Conservation (phyloP, 306 rosid genomes). For the Acacia crassicarpa region DNA sequence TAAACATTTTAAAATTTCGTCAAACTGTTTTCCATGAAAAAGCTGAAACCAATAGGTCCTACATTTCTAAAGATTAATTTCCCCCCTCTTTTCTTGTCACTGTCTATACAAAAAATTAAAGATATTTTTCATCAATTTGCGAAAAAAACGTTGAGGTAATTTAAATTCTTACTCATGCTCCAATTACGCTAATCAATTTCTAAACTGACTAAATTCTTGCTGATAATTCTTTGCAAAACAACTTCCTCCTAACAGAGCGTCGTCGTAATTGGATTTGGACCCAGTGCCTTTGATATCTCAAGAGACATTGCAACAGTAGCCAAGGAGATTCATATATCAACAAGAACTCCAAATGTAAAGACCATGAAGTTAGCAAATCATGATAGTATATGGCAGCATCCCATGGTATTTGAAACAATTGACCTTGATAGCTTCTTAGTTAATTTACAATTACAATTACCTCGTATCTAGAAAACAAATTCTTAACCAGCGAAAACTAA, state of each 20-base stretch:
- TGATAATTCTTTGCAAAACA: neutral
- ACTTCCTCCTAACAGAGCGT: slow-evolving; percentile 15
- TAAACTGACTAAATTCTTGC: neutral
- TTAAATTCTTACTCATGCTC: no score
- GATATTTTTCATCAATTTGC: no score
- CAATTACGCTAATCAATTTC: no score
- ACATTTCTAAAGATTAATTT: no score
- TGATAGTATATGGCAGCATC: slow-evolving; percentile 31
- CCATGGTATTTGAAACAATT: slow-evolving; percentile 27
- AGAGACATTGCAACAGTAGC: slow-evolving; percentile 37
- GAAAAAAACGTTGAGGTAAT: no score
- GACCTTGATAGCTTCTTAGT: neutral
- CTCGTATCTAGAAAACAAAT: neutral
- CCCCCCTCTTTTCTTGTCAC: no score
- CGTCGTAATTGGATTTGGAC: slow-evolving; percentile 31
- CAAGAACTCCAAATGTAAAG: slow-evolving; percentile 24
- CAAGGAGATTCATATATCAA: slow-evolving; percentile 37
- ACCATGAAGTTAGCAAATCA: slow-evolving; percentile 16
- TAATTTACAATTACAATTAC: neutral
- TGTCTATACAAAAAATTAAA: no score
- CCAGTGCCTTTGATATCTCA: slow-evolving; percentile 40
- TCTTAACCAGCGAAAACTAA: neutral
- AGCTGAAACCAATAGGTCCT: no score
- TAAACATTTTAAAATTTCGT: no score
- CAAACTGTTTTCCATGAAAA: no score